Base-by-base conservation (phyloP, 2,329 filamentous ascomycete genomes). In the Aspergillus chevalieri region DNA sequence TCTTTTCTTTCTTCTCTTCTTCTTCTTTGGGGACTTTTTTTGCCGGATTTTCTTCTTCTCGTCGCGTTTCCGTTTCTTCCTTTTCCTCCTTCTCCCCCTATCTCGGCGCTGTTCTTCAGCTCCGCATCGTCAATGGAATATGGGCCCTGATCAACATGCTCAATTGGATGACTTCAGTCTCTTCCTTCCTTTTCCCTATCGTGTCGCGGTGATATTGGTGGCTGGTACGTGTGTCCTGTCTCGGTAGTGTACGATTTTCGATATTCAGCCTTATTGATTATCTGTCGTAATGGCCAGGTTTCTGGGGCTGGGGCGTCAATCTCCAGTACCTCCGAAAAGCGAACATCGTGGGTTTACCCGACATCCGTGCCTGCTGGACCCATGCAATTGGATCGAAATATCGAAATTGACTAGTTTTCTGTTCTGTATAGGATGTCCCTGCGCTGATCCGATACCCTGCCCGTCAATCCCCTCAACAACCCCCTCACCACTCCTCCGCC, bases 231-330 rank as follows among this genome's bases (percentile, higher is more conserved):
- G 38, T 41, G 12, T 39, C 36, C 38, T 9, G n/a, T 45, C 6
- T 12, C 4, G 17, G 7, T 33, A 24, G 30, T 42, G 14, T 36
- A 17, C 12, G 8, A 3, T 44, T 34, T 45, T 47, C 26, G 26
- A 30, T 12, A 7, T 36, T 41, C 17, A 36, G 17, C 28, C 12
- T 33, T 51, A 38, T 55, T 57, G 44, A 53, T 47, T 33, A n/a
- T 21, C 17, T 44, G 42, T 26, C 14, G 46, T 42, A 19, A 45
- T 47, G 46, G 44, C 52, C 59, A 94, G 90, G 89, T 59, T 85
- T 95, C 63, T 97, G 92, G 92, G 90, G 89, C 67, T 98, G 92
- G 90, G 90, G 86, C 57, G 71, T 87, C 60, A 97, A 96, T 74
- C 82, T 97, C 38, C 90, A 96, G 66, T 91, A 89, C 72, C 83